These are phyloP conservation scores for Phyllosticta capitalensis DNA, from an alignment of 2,329 filamentous ascomycete genomes.

Conservation along the genomic window DNA sequence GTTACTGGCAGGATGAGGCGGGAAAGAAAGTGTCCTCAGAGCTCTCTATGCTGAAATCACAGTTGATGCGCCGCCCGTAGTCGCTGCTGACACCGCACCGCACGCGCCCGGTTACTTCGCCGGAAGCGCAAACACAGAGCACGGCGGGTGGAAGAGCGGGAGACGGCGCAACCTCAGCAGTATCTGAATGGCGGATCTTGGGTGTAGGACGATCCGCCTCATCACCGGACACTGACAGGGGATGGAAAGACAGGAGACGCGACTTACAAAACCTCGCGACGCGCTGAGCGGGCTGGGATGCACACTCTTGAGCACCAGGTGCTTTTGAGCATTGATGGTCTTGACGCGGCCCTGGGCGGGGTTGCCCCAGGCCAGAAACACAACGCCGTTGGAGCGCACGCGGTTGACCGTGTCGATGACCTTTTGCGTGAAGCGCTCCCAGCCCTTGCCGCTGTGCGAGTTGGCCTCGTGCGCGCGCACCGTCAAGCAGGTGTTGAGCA, in stretches of 20 bases:
- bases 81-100: neutral
- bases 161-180: slow-evolving; percentile 1
- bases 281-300: slow-evolving; percentile 94
- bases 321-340: slow-evolving; percentile 61
- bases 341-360: slow-evolving; percentile 72
- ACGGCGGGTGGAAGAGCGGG: neutral
- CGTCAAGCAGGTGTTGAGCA: slow-evolving; percentile 92
- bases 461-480: slow-evolving; percentile 84
- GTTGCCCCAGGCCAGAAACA: slow-evolving; percentile 89
- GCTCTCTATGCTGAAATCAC: slow-evolving; percentile 4
- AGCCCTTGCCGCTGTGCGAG: slow-evolving; percentile 75
- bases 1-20: neutral
- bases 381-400: slow-evolving; percentile 69
- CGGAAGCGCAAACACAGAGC: neutral
- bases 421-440: slow-evolving; percentile 87
- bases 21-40: slow-evolving; percentile 1
- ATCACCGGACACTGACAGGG: neutral
- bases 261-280: slow-evolving; percentile 60
- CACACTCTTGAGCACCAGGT: slow-evolving; percentile 75
- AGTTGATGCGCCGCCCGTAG: neutral
- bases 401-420: slow-evolving; percentile 80
- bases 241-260: neutral
- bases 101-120: neutral
- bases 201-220: neutral
- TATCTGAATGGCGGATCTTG: slow-evolving; percentile 4